Evolutionary conservation across 2,329 filamentous ascomycete genomes (phyloP), one percentile per base, ranked within the genome.

Genomic region (Fusarium denticulatum): DNA sequence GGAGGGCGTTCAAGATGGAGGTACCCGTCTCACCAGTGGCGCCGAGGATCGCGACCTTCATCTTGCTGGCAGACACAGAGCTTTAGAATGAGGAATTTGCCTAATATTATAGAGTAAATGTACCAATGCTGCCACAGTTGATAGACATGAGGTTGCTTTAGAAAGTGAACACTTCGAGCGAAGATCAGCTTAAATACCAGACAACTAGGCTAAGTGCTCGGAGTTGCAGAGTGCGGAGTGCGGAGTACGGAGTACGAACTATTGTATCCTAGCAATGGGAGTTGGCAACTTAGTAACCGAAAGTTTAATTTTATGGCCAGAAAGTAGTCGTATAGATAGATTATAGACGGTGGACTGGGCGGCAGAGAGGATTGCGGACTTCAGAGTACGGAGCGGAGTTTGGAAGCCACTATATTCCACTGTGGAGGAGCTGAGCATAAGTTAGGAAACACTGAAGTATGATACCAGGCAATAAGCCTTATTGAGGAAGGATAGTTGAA

Each of bases 1-100:
- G 56, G 20, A 59, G 56, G 18, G 14, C 56, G 15, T 49, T 49
- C 18, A 37, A 18, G 30, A 59, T 49, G 18, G 56, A 59, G 15
- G 20, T 22, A 7, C 56, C 56, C 22, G 42, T 59, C 24, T 49
- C 56, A 13, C 42, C 56, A n/a, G 56, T 47, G 20, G 56, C 56
- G 15, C 56, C 56, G 20, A 32, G 42, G 24, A 59, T 36, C 15
- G 36, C 56, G 7, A 59, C 42, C 24, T 53, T 53, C 26, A 47
- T 28, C 13, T 47, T 22, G 14, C 45, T 22, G 45, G 7, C 6
- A 28, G 10, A 28, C 14, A 22, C 26, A 28, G 6, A 47, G 13
- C 45, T 22, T 28, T 15, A 16, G 6, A 7, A 5, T 4, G 13
- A 47, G 45, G 22, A 15, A 3, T 0, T 11, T 47, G 3, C 4